A percentile compares a stretch with the other conserved stretches of the same genome.
Evolutionary conservation across 129 eudicot species (phyloP).

Genomic region (Flaveria trinervia): DNA sequence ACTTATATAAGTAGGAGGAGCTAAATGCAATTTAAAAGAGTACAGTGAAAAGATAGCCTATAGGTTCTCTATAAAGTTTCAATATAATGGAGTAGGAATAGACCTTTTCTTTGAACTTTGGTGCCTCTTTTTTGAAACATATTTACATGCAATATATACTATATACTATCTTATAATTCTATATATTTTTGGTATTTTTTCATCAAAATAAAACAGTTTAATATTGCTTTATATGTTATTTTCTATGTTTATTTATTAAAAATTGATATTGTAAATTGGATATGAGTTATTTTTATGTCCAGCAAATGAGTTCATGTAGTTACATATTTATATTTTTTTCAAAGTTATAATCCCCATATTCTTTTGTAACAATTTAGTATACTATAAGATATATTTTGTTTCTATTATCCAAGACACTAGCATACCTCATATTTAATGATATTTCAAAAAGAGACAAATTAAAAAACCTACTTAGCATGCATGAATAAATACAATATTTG

Average conservation of each 20-base stretch:
- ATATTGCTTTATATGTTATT: background rate
- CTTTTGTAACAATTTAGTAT: background rate
- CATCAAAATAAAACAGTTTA: background rate
- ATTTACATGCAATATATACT: background rate
- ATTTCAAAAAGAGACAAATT: constrained; percentile 22
- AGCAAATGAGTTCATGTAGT: background rate
- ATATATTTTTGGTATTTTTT: background rate
- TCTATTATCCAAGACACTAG: background rate
- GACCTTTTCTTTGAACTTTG: constrained; percentile 39
- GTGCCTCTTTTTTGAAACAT: constrained; percentile 46
- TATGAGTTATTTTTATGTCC: background rate
- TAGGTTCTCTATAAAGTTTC: constrained; percentile 41
- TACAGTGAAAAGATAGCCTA: constrained; percentile 27
- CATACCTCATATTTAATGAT: background rate
- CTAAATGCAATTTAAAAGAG: constrained; percentile 17
- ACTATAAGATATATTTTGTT: background rate
- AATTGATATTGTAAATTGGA: background rate
- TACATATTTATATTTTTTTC: background rate
- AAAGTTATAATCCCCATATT: background rate
- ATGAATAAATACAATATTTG: constrained; percentile 29
- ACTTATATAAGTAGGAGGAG: constrained; percentile 14
- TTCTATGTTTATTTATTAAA: background rate
- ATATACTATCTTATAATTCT: background rate
- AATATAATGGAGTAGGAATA: constrained; percentile 39
- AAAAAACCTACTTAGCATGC: constrained; percentile 22